Evolutionary conservation across 352 stramenopile species (phyloP), one percentile per base, ranked within the genome.

Genomic region (Pythium oligandrum): DNA sequence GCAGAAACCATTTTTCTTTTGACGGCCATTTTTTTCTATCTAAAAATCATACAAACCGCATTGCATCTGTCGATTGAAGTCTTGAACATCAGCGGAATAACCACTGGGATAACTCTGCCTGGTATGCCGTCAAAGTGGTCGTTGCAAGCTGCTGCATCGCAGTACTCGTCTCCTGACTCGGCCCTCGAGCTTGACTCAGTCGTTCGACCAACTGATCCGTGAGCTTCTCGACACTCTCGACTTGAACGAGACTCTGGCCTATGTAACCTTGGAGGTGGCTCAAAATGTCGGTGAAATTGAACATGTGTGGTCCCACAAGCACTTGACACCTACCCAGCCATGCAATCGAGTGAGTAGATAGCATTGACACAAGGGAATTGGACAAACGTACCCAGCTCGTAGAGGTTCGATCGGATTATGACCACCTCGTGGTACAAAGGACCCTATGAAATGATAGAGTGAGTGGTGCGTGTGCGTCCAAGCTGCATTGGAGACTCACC

Each of bases 321-420:
- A 92, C 82, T 10, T 71, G 54, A 50, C 82, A 92, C 3, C 77
- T 85, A 40, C 11, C 38, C n/a, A 4, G 32, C 11, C 44, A 50
- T 17, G 32, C 8, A 50, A 53, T 9, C n/a, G 7, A 42, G 38
- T 42, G 12, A 42, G 38, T 12, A 42, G 12, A 42, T 12, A 8
- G 38, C 7, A 42, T 42, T 48, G 3, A 26, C 36, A 43, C 9
- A 6, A n/a, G 1, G 6, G 32, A 48, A 42, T 7, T 26, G 48
- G n/a, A 30, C 40, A 0, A 7, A 57, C 58, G 26, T 48, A 86
- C 72, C 75, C 78, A 53, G 75, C 67, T 52, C 73, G 71, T 33
- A 92, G 55, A 6, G 82, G 77, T 47, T 92, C 82, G 47, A 92
- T 83, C 9, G 78, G 74, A 37, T 92, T 92, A 56, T 92, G 82